These are phyloP conservation scores for Plasmopara halstedii DNA, from an alignment of 352 stramenopile genomes.

Conservation along the genomic window DNA sequence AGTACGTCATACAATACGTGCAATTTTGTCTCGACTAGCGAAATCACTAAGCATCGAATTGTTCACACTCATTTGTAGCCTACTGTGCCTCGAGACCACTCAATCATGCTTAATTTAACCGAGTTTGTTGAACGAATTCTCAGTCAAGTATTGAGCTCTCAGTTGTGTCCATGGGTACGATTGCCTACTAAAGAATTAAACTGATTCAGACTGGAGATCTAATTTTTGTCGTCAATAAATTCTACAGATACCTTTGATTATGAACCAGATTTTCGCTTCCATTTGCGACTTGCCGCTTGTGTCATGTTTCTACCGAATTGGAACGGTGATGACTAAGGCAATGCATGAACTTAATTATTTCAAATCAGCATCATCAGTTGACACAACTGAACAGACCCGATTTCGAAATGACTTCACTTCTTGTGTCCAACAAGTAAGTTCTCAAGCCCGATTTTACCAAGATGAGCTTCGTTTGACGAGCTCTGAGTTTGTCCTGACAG, in stretches of 20 bases:
- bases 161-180: constrained; percentile 46
- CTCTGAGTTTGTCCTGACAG: constrained; percentile 48
- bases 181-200: not conserved
- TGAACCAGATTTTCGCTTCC: constrained; percentile 25
- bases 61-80: constrained; percentile 28
- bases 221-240: not conserved
- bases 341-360: constrained; percentile 26
- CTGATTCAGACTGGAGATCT: constrained; percentile 1
- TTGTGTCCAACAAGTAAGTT: constrained; percentile 41
- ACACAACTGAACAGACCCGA: not conserved
- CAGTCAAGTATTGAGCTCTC: constrained; percentile 17
- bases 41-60: not conserved
- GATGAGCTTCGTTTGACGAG: constrained; percentile 65
- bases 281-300: constrained; percentile 33
- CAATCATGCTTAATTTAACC: constrained; percentile 73
- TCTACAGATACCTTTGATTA: constrained; percentile 27
- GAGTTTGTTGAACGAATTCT: constrained; percentile 62
- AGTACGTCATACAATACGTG: constrained; percentile 22
- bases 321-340: constrained; percentile 27
- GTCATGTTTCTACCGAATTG: constrained; percentile 58
- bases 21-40: not conserved
- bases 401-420: constrained; percentile 23
- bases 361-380: not conserved
- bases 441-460: constrained; percentile 62
- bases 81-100: constrained; percentile 58